Percentiles rank a stretch among this genome's conserved stretches.
These are phyloP conservation scores for Escallonia herrerae DNA, from an alignment of 129 eudicot genomes.

Conservation along the genomic window DNA sequence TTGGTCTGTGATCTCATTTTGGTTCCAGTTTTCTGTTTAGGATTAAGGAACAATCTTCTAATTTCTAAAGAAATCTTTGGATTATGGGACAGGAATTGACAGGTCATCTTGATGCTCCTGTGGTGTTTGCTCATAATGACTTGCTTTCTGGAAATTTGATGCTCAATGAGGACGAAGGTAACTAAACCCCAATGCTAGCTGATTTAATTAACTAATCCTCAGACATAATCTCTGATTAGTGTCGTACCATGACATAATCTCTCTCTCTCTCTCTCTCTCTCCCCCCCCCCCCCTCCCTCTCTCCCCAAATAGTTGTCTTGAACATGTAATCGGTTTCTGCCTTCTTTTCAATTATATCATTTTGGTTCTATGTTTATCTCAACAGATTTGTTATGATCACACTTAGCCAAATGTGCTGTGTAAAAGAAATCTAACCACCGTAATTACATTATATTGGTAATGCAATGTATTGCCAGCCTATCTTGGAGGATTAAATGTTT, in stretches of 20 bases:
- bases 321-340: not conserved
- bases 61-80: conserved; percentile 27
- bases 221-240: too few relatives aligned
- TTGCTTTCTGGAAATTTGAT: conserved; percentile 93
- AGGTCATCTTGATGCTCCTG: conserved; percentile 70
- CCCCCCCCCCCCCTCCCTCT: not conserved
- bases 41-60: conserved; percentile 18
- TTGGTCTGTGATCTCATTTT: not conserved
- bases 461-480: not conserved
- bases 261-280: not conserved
- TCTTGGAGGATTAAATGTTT: not conserved
- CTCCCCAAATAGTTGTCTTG: too few relatives aligned
- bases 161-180: conserved; percentile 87
- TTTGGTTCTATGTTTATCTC: not conserved
- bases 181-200: not conserved
- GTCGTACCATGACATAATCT: not conserved
- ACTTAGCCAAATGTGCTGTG: not conserved
- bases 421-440: not conserved
- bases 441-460: not conserved
- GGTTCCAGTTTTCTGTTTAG: conserved; percentile 1
- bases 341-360: not conserved
- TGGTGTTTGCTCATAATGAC: conserved; percentile 90
- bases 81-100: conserved; percentile 78
- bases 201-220: too few relatives aligned
- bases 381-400: too few relatives aligned